Conservation (phyloP, 2,329 filamentous ascomycete species). For the Colletotrichum incanum region DNA sequence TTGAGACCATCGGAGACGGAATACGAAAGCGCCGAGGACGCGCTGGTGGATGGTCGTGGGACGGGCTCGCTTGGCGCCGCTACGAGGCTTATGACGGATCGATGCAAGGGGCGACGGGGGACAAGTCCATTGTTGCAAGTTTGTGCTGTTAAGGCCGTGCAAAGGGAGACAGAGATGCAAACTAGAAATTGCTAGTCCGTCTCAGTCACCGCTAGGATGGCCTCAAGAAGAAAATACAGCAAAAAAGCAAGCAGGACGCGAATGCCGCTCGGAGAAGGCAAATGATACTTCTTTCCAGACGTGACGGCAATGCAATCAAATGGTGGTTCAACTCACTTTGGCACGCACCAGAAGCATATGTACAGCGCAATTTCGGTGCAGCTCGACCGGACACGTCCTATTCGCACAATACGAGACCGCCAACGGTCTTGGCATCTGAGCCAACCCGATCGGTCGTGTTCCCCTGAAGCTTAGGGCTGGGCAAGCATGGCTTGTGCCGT, state of each 20-base stretch:
- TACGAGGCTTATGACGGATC: slow-evolving; percentile 25
- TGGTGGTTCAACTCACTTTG: slow-evolving; percentile 1
- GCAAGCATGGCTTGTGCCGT: slow-evolving; percentile 8
- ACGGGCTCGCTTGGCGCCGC: slow-evolving; percentile 24
- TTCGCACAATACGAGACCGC: slow-evolving; percentile 13
- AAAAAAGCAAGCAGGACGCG: background rate
- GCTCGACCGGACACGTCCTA: slow-evolving; percentile 15
- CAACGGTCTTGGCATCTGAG: slow-evolving; percentile 25
- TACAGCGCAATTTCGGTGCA: slow-evolving; percentile 17
- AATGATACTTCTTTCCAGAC: background rate
- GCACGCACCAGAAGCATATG: background rate
- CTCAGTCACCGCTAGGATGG: background rate
- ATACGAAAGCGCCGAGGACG: slow-evolving; percentile 13
- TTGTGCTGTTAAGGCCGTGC: background rate
- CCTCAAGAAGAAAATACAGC: background rate
- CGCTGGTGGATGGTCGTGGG: slow-evolving; percentile 13
- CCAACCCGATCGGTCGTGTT: background rate
- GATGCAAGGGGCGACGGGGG: slow-evolving; percentile 13
- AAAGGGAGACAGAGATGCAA: slow-evolving; percentile 8
- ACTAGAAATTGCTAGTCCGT: slow-evolving; percentile 2
- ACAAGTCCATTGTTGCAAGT: slow-evolving; percentile 20
- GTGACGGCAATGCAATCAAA: slow-evolving; percentile 13
- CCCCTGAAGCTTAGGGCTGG: background rate
- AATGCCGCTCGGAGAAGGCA: background rate
- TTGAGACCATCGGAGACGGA: background rate